Base-by-base conservation (phyloP, 108 stramenopile species). In the Nitzschia sp. region DNA sequence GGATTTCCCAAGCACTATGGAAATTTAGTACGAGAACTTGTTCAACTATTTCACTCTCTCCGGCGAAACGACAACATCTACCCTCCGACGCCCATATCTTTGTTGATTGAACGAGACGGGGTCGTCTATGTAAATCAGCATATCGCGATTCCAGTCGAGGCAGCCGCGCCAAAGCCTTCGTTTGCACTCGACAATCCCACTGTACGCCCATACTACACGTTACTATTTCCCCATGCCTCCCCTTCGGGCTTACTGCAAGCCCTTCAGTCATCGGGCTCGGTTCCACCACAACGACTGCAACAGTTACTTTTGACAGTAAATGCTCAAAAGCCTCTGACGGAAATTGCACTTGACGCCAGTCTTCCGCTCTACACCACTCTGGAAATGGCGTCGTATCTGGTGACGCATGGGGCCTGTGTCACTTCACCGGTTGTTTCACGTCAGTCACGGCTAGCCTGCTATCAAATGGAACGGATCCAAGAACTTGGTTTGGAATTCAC, bases 61-160 rank as follows among this genome's bases (percentile, higher is more conserved):
- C 82, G 87, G 0, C 77, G 78, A 26, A 82, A 85, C 53, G 74
- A 85, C 49, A 56, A 80, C 32, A 59, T 34, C 5, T 80, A 54
- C 53, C 76, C 82, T 24, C 70, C 79, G 5, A 80, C 77, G 27
- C 71, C 84, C 24, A 46, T 68, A 28, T 56, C 83, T 5, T 45
- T 80, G 48, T 69, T 88, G 4, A 78, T 71, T 31, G 85, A 79
- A 35, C 62, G 84, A 64, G 88, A 86, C 46, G 83, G 86, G 1
- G 77, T 87, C 3, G 82, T 94, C 3, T 89, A 90, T 62, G 81
- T 94, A 27, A 92, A 94, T 67, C 68, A 83, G 26, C 93, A 94
- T 55, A 75, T 94, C 64, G 89, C 90, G 4, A 85, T 92, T 3
- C 82, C 83, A 23, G 82, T 94, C 23, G 93, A 90, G 58, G 71